Conservation (phyloP, 495 filamentous ascomycete species). For the Aspergillus nanangensis region DNA sequence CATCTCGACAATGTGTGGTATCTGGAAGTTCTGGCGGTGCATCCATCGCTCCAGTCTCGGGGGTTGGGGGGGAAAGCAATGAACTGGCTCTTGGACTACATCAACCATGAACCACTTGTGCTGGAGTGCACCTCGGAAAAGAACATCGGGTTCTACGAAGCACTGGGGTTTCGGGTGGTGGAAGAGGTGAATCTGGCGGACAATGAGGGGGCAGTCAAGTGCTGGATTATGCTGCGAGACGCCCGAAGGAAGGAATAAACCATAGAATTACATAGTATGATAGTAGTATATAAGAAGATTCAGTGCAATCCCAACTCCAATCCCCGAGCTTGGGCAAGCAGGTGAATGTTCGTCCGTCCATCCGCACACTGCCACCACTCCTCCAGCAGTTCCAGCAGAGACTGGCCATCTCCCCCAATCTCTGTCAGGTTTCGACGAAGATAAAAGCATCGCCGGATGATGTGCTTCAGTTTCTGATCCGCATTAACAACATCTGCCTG, state of each 20-base stretch:
- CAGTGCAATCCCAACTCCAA: slow-evolving; percentile 28
- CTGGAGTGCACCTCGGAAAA: slow-evolving; percentile 22
- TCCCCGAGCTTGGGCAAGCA: slow-evolving; percentile 18
- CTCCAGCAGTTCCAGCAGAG: slow-evolving; percentile 24
- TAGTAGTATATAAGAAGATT: background rate
- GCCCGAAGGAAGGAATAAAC: background rate
- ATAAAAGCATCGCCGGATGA: slow-evolving; percentile 10
- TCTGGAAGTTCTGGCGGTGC: slow-evolving; percentile 26
- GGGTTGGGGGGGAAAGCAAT: slow-evolving; percentile 19
- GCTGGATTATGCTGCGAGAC: slow-evolving; percentile 24
- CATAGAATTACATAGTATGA: slow-evolving; percentile 1
- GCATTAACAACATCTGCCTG: slow-evolving; percentile 17
- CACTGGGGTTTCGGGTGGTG: slow-evolving; percentile 19
- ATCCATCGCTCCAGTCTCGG: slow-evolving; percentile 23
- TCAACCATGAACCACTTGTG: slow-evolving; percentile 11
- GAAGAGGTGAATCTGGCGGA: slow-evolving; percentile 22
- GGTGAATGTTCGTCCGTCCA: slow-evolving; percentile 14
- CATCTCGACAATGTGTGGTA: slow-evolving; percentile 18
- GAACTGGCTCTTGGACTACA: slow-evolving; percentile 11
- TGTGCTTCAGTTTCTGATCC: slow-evolving; percentile 17
- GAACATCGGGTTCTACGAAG: slow-evolving; percentile 25
- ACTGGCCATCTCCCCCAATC: background rate
- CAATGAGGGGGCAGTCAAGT: slow-evolving; percentile 12
- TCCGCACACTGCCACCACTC: slow-evolving; percentile 22
- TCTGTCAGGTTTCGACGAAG: background rate